Evolutionary conservation across 2,329 filamentous ascomycete genomes (phyloP).

Genomic region (Remersonia thermophila): DNA sequence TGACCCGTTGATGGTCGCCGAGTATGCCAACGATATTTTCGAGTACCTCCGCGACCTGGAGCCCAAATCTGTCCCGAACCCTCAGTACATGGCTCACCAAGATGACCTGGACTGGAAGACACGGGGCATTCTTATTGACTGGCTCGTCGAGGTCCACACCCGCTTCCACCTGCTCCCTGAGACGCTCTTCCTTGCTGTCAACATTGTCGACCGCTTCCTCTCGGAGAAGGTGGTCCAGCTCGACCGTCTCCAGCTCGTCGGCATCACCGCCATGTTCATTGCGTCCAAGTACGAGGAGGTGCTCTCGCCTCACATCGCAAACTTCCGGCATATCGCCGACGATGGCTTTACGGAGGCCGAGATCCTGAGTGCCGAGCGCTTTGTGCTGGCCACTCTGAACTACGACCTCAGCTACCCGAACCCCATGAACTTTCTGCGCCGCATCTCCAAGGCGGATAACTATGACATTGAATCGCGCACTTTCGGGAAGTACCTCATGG

Average conservation of each 20-base stretch:
- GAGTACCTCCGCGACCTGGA: constrained; percentile 88
- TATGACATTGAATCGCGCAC: constrained; percentile 98
- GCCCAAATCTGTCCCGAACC: constrained; percentile 66
- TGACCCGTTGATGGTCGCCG: constrained; percentile 94
- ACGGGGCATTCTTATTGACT: constrained; percentile 91
- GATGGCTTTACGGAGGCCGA: constrained; percentile 92
- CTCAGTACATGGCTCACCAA: constrained; percentile 90
- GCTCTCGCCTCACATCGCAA: constrained; percentile 87
- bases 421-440: constrained; percentile 98
- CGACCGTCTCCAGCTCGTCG: constrained; percentile 89
- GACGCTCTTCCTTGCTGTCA: constrained; percentile 91
- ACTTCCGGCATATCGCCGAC: constrained; percentile 94
- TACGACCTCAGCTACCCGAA: constrained; percentile 98
- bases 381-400: constrained; percentile 79
- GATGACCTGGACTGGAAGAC: constrained; percentile 97
- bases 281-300: constrained; percentile 99
- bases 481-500: constrained; percentile 92
- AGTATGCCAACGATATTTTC: constrained; percentile 95
- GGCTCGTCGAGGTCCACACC: constrained; percentile 96
- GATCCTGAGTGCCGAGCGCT: constrained; percentile 93
- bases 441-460: constrained; percentile 98
- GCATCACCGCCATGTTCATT: constrained; percentile 98
- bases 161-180: constrained; percentile 92
- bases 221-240: constrained; percentile 92
- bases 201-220: constrained; percentile 96